These are phyloP conservation scores for Paecilomyces variotii DNA, from an alignment of 2,329 filamentous ascomycete species.

Conservation along the genomic window DNA sequence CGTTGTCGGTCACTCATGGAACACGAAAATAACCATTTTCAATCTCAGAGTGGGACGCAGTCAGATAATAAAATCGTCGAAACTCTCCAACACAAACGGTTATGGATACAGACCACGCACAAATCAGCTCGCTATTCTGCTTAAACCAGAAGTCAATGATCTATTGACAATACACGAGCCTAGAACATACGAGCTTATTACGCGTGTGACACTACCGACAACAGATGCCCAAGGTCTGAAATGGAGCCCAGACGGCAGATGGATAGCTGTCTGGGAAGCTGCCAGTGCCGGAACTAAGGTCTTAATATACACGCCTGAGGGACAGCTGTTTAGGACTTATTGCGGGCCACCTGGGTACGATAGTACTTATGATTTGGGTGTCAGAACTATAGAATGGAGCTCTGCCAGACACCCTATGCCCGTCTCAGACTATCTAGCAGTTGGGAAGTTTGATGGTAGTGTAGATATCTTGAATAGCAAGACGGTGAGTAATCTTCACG, in stretches of 20 bases:
- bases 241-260: slow-evolving; percentile 54
- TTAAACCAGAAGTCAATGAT: slow-evolving; percentile 32
- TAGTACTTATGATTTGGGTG: slow-evolving; percentile 38
- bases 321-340: slow-evolving; percentile 49
- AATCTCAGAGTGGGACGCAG: slow-evolving; percentile 26
- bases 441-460: slow-evolving; percentile 44
- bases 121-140: slow-evolving; percentile 29
- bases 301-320: slow-evolving; percentile 52
- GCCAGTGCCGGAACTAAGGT: slow-evolving; percentile 44
- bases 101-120: slow-evolving; percentile 35
- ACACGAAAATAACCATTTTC: slow-evolving; percentile 30
- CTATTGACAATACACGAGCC: slow-evolving; percentile 32
- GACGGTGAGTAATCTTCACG: slow-evolving; percentile 25
- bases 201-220: slow-evolving; percentile 36
- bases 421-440: slow-evolving; percentile 35
- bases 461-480: slow-evolving; percentile 40
- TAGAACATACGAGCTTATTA: slow-evolving; percentile 25
- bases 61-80: slow-evolving; percentile 32
- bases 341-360: slow-evolving; percentile 30
- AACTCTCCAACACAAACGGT: slow-evolving; percentile 27
- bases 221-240: slow-evolving; percentile 50
- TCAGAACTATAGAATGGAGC: slow-evolving; percentile 47
- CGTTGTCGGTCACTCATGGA: slow-evolving; percentile 32
- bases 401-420: slow-evolving; percentile 21
- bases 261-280: slow-evolving; percentile 52